Evolutionary conservation across 331 rosid species (phyloP).

Genomic region (Rhamnella rubrinervis): DNA sequence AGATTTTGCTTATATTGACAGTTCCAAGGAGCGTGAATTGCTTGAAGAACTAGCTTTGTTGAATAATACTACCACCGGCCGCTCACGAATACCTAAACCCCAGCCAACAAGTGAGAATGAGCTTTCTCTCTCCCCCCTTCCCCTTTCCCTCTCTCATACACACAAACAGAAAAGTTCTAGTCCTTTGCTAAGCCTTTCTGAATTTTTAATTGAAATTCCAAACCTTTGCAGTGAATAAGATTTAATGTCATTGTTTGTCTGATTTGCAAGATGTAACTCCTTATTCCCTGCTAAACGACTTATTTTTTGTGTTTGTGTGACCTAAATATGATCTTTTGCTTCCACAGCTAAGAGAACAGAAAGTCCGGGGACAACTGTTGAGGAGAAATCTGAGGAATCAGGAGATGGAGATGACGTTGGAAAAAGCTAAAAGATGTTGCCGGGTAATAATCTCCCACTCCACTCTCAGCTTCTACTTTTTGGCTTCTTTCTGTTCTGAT

Average conservation of each 20-base stretch:
- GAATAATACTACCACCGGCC: constrained; percentile 38
- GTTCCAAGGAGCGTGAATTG: constrained; percentile 75
- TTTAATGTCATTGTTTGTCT: background rate
- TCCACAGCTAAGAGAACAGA: constrained; percentile 53
- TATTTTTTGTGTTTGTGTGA: background rate
- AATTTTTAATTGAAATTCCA: background rate
- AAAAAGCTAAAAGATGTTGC: constrained; percentile 65
- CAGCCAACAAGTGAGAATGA: constrained; percentile 51
- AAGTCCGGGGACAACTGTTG: constrained; percentile 43
- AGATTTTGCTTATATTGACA: constrained; percentile 29
- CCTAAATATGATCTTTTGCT: constrained; percentile 16
- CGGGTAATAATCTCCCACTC: constrained; percentile 51
- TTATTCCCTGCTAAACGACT: background rate
- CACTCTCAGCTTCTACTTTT: background rate
- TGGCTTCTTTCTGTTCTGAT: background rate
- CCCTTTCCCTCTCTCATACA: background rate
- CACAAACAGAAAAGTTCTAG: background rate
- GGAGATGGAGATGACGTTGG: constrained; percentile 67
- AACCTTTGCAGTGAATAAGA: background rate
- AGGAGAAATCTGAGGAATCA: constrained; percentile 45
- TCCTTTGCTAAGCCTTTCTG: background rate
- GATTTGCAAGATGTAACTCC: background rate
- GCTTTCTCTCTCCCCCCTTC: background rate
- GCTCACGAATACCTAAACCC: constrained; percentile 49
- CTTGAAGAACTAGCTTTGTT: constrained; percentile 80